These are phyloP conservation scores for Akebia trifoliata DNA, from an alignment of 164 flowering plant species.

Conservation along the genomic window DNA sequence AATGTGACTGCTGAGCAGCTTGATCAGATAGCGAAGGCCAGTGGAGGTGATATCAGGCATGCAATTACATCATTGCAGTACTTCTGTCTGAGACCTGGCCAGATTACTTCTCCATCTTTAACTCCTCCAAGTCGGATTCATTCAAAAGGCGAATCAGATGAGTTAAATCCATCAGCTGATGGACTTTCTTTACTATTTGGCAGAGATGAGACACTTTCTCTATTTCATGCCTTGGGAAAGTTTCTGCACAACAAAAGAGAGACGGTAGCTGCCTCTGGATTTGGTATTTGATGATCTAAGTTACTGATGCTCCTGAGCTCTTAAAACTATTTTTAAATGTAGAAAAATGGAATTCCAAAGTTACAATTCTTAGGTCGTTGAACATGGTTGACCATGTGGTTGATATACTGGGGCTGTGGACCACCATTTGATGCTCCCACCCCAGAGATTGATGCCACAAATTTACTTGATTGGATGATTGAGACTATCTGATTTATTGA, in stretches of 20 bases:
- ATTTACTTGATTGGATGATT: no score
- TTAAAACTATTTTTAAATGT: not conserved
- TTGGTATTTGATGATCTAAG: slow-evolving; percentile 33
- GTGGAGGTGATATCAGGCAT: slow-evolving; percentile 95
- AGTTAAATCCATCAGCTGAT: slow-evolving; percentile 17
- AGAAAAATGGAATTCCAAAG: not conserved
- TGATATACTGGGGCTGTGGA: not conserved
- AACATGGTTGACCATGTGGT: not conserved
- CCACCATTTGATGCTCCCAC: not conserved
- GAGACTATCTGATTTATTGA: no score
- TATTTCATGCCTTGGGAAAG: slow-evolving; percentile 96
- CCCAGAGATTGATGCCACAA: no score
- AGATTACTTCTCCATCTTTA: slow-evolving; percentile 22
- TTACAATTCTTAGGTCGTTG: not conserved
- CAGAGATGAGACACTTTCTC: slow-evolving; percentile 81
- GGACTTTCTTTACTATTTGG: slow-evolving; percentile 46
- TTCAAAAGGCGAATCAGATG: slow-evolving; percentile 20
- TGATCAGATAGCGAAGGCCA: slow-evolving; percentile 67
- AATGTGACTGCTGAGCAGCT: slow-evolving; percentile 47
- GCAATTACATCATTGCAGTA: slow-evolving; percentile 87
- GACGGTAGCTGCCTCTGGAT: slow-evolving; percentile 22
- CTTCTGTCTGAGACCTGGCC: slow-evolving; percentile 45
- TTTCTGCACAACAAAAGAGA: slow-evolving; percentile 97
- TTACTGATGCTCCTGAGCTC: not conserved
- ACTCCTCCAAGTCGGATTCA: slow-evolving; percentile 13